Evolutionary conservation across 1,284 basidiomycete genomes (phyloP), one percentile per base, ranked within the genome.

Genomic region (Trametes pubescens): DNA sequence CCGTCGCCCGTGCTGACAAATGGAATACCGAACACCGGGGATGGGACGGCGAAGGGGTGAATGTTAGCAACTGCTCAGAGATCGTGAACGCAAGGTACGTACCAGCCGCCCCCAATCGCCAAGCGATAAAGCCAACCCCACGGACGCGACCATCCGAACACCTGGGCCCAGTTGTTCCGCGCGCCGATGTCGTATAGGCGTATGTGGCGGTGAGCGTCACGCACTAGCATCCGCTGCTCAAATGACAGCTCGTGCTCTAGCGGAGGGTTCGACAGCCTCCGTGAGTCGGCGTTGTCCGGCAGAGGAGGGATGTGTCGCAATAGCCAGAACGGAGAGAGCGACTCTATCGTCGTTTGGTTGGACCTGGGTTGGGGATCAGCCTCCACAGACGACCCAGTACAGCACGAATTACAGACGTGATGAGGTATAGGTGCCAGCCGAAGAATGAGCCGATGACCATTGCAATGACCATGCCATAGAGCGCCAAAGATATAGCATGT

Each of bases 291-390:
- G 9, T 71, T 75, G 40, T 86, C 72, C 0, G 75, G 86, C 10
- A 90, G 78, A 6, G 83, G 82, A 40, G 91, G 88, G 37, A 94
- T 79, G 71, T 91, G 78, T 59, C 88, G 86, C 53, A 94, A 81
- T 11, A 94, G 83, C 34, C 91, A 78, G 73, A 91, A 93, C 2
- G 92, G 91, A 0, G 92, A 87, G 43, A 95, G 84, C 65, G 89
- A 84, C 74, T 96, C 94, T 34, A 95, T 71, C 0, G 94, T 96
- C 4, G 94, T 95, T 75, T 94, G 91, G 75, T 96, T 96, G 49
- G 90, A 92, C 32, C 93, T 95, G 70, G 21, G 18, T 43, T 34
- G 47, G 29, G 32, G 14, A 10, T 56, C 13, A n/a, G 16, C 44
- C 44, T 51, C 47, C 13, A 14, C 10, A 48, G 47, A 24, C 32